Percentiles rank a stretch among this genome's conserved stretches.
Evolutionary conservation across 2,329 filamentous ascomycete genomes (phyloP).

Genomic region (Eutypella sp.): DNA sequence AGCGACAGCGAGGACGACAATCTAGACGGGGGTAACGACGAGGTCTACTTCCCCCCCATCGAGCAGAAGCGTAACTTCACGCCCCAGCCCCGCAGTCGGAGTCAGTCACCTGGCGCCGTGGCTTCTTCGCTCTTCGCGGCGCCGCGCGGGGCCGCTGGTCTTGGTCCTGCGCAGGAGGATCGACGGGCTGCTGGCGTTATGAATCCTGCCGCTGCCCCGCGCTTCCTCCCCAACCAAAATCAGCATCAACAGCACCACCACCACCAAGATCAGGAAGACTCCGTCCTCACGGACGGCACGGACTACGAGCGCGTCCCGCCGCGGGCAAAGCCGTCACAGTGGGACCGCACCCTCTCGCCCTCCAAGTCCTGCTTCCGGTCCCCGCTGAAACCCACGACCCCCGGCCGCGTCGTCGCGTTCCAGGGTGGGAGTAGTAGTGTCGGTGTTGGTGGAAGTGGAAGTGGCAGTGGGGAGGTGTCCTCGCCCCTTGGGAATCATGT

Average conservation of each 20-base stretch:
- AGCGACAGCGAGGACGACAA: too few relatives aligned
- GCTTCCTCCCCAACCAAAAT: too few relatives aligned
- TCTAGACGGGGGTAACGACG: too few relatives aligned
- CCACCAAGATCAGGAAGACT: slow-evolving; percentile 23
- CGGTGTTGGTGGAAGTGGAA: slow-evolving; percentile 15
- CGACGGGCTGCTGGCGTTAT: too few relatives aligned
- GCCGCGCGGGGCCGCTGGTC: too few relatives aligned
- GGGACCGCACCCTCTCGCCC: slow-evolving; percentile 48
- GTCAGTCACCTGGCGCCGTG: slow-evolving; percentile 16
- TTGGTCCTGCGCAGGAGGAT: too few relatives aligned
- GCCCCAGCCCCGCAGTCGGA: slow-evolving; percentile 29
- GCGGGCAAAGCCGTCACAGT: slow-evolving; percentile 42
- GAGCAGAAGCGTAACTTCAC: slow-evolving; percentile 47
- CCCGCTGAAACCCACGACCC: slow-evolving; percentile 52
- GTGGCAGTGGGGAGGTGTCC: not conserved
- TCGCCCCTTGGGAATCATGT: not conserved
- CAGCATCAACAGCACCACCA: not conserved
- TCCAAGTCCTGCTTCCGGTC: slow-evolving; percentile 54
- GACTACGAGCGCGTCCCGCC: slow-evolving; percentile 34
- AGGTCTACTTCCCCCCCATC: slow-evolving; percentile 34
- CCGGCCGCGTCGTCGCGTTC: slow-evolving; percentile 55
- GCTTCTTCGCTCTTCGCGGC: slow-evolving; percentile 34
- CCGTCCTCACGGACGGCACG: slow-evolving; percentile 33
- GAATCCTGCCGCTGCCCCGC: too few relatives aligned
- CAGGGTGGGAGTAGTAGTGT: slow-evolving; percentile 39